Evolutionary conservation across 2,329 filamentous ascomycete species (phyloP).

Genomic region (Ophiostoma ulmi): DNA sequence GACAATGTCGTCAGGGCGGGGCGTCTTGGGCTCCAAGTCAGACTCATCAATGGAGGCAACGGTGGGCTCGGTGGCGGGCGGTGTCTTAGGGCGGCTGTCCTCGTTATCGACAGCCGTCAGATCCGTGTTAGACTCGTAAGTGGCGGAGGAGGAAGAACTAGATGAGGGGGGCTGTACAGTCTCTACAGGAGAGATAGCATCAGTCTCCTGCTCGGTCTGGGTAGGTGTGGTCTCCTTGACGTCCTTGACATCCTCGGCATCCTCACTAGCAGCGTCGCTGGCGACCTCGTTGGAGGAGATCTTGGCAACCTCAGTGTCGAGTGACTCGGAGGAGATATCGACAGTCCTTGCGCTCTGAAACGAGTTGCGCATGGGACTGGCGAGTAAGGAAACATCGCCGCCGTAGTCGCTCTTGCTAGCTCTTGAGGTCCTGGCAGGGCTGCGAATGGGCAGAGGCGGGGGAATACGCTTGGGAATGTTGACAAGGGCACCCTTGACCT

Average conservation of each 20-base stretch:
- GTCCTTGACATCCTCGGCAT: neutral
- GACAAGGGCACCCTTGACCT: conserved; percentile 71
- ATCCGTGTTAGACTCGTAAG: conserved; percentile 21
- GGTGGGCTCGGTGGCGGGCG: conserved; percentile 20
- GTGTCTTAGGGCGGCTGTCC: conserved; percentile 10
- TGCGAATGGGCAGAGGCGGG: conserved; percentile 72
- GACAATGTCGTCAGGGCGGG: conserved; percentile 22
- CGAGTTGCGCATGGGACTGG: conserved; percentile 48
- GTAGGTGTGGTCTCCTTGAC: neutral
- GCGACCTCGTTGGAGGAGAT: neutral
- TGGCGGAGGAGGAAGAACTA: conserved; percentile 9
- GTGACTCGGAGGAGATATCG: neutral
- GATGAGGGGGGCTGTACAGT: too few species aligned
- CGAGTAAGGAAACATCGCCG: conserved; percentile 52
- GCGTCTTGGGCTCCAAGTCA: conserved; percentile 26
- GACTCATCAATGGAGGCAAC: conserved; percentile 26
- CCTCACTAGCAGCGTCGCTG: neutral
- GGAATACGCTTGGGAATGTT: conserved; percentile 76
- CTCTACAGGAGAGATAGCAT: neutral
- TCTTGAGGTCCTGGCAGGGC: conserved; percentile 59
- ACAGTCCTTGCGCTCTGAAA: conserved; percentile 35
- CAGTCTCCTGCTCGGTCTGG: neutral
- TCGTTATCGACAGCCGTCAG: conserved; percentile 11
- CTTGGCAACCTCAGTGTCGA: neutral
- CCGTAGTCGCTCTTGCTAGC: conserved; percentile 50